Percentiles rank a stretch among this genome's conserved stretches.
These are phyloP conservation scores for Ceratobasidium sp. DNA, from an alignment of 1,284 basidiomycete species.

Conservation along the genomic window DNA sequence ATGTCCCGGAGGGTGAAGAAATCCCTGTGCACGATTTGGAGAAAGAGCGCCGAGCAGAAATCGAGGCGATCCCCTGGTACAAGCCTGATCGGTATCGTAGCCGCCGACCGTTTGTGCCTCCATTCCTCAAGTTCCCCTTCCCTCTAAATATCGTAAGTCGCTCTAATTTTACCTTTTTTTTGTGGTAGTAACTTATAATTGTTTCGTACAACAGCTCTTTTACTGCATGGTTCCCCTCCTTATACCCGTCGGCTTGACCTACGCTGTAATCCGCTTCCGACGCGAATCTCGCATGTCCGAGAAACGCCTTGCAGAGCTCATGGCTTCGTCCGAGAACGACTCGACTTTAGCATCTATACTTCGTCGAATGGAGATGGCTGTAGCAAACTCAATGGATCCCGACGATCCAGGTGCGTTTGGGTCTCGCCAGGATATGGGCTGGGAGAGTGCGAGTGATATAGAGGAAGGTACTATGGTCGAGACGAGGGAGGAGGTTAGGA, in stretches of 20 bases:
- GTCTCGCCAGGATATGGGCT: neutral
- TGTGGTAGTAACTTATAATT: neutral
- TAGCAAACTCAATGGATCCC: constrained; percentile 61
- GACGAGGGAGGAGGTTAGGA: neutral
- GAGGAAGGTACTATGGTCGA: constrained; percentile 19
- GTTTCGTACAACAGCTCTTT: constrained; percentile 61
- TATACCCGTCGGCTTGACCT: constrained; percentile 69
- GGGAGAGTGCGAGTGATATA: constrained; percentile 19
- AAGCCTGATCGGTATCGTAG: constrained; percentile 23
- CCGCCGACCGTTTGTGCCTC: constrained; percentile 67
- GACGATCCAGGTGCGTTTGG: neutral
- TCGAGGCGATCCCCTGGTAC: constrained; percentile 48
- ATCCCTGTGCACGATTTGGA: constrained; percentile 42
- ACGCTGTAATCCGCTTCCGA: constrained; percentile 67
- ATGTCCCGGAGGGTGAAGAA: constrained; percentile 24
- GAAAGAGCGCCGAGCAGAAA: constrained; percentile 39
- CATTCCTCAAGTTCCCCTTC: constrained; percentile 72
- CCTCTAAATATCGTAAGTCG: constrained; percentile 78
- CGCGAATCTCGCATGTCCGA: constrained; percentile 69
- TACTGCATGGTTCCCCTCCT: constrained; percentile 72
- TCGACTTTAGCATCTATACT: constrained; percentile 69
- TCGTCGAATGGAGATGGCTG: constrained; percentile 68
- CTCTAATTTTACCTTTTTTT: neutral
- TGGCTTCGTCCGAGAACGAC: constrained; percentile 63
- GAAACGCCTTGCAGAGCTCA: constrained; percentile 71